A percentile compares a stretch with the other conserved stretches of the same genome.
Evolutionary conservation across 2,329 filamentous ascomycete species (phyloP).

Genomic region (Fusarium domesticum): DNA sequence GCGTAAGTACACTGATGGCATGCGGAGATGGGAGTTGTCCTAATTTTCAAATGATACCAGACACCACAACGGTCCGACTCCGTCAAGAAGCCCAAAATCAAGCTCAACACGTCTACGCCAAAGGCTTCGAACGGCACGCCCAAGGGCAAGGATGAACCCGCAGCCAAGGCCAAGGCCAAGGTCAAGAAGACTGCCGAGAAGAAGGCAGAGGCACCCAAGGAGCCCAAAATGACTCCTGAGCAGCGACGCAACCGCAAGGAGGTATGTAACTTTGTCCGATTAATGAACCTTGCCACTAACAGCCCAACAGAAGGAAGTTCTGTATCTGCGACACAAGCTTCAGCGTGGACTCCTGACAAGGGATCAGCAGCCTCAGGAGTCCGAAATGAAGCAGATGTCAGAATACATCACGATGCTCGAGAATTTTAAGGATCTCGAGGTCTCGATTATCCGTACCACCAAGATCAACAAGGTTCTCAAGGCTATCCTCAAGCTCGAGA

Average conservation of each 20-base stretch:
- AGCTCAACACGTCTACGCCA: constrained; percentile 61
- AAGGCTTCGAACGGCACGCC: constrained; percentile 65
- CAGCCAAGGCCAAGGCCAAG: constrained; percentile 52
- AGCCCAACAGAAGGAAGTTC: constrained; percentile 63
- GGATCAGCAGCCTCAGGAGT: constrained; percentile 80
- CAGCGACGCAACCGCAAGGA: constrained; percentile 59
- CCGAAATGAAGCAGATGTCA: constrained; percentile 77
- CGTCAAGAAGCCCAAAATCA: constrained; percentile 67
- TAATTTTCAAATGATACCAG: constrained; percentile 36
- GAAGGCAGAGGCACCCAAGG: constrained; percentile 51
- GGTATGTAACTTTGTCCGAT: constrained; percentile 37
- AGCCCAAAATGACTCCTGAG: constrained; percentile 56
- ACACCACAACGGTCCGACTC: constrained; percentile 59
- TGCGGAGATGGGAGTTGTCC: not conserved
- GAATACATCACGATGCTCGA: constrained; percentile 80
- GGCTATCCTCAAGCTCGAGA: constrained; percentile 82
- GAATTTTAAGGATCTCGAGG: constrained; percentile 74
- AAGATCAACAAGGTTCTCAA: constrained; percentile 99
- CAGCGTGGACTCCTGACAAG: constrained; percentile 89
- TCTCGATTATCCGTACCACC: constrained; percentile 80
- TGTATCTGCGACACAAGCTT: constrained; percentile 90
- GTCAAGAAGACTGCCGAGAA: constrained; percentile 59
- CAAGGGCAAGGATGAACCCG: constrained; percentile 56
- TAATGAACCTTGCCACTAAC: constrained; percentile 32
- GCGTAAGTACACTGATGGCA: constrained; percentile 31